These are phyloP conservation scores for Beta lomatogona DNA, from an alignment of 179 eudicot species.

Conservation along the genomic window DNA sequence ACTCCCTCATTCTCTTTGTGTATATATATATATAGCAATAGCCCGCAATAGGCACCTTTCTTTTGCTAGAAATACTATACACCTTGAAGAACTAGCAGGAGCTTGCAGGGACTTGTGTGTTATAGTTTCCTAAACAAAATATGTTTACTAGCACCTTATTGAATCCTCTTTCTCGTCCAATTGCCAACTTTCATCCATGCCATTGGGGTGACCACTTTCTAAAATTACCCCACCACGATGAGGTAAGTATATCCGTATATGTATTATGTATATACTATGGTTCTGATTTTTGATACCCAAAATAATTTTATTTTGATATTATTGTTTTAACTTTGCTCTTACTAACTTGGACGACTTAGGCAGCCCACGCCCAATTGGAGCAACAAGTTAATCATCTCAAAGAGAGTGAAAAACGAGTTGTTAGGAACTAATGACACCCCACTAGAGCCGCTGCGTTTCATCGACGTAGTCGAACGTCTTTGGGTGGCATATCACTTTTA, in stretches of 20 bases:
- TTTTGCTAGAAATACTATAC: background rate
- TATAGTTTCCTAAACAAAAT: too few relatives aligned
- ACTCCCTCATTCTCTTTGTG: too few relatives aligned
- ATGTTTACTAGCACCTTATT: too few relatives aligned
- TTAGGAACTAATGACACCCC: background rate
- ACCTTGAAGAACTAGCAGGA: background rate
- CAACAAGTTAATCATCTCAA: conserved; percentile 20
- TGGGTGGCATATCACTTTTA: conserved; percentile 49
- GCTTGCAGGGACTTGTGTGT: too few relatives aligned
- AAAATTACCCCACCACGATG: conserved; percentile 22
- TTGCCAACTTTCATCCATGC: conserved; percentile 34
- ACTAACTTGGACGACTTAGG: background rate
- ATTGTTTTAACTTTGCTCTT: too few relatives aligned
- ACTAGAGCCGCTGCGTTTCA: conserved; percentile 19
- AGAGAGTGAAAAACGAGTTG: conserved; percentile 20
- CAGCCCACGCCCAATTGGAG: conserved; percentile 4
- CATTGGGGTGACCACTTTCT: conserved; percentile 40
- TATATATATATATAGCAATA: too few relatives aligned
- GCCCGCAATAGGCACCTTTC: too few relatives aligned
- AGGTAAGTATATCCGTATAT: background rate
- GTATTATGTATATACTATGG: background rate
- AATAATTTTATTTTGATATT: too few relatives aligned
- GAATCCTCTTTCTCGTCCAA: conserved; percentile 31
- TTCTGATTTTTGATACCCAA: background rate
- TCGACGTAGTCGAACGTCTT: conserved; percentile 45